Conservation (phyloP, 768 basidiomycete species). For the Phaeotremella fagi region DNA sequence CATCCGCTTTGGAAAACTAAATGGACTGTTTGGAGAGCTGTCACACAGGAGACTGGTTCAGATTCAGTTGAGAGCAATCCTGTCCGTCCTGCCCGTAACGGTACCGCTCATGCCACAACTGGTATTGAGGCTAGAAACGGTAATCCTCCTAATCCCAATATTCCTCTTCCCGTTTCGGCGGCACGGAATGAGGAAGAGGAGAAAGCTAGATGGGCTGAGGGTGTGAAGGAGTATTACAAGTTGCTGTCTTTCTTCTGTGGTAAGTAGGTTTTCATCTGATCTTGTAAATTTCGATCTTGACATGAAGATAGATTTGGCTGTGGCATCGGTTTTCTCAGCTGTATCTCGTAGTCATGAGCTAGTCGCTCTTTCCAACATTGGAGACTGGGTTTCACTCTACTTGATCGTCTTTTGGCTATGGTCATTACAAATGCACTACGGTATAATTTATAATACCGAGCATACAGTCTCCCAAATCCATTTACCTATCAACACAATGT, state of each 20-base stretch:
- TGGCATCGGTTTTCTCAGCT: background rate
- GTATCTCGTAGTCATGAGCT: background rate
- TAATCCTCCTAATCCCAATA: too few relatives aligned
- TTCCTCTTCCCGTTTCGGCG: too few relatives aligned
- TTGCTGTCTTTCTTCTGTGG: background rate
- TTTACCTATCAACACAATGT: background rate
- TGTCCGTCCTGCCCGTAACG: too few relatives aligned
- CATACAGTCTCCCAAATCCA: background rate
- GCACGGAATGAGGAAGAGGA: background rate
- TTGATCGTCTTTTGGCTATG: background rate
- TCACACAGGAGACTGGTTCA: too few relatives aligned
- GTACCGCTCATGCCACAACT: too few relatives aligned
- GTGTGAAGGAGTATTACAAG: background rate
- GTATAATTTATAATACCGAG: background rate
- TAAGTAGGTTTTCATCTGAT: too few relatives aligned
- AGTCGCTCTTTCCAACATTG: background rate
- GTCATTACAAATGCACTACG: background rate
- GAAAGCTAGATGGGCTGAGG: background rate
- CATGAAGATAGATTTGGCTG: background rate
- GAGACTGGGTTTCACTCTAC: background rate
- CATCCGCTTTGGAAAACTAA: background rate
- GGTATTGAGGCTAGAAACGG: too few relatives aligned
- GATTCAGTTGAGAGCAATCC: too few relatives aligned
- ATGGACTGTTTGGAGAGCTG: background rate
- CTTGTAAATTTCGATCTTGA: too few relatives aligned